Base-by-base conservation (phyloP, 768 basidiomycete genomes). In the Boletus patriciae region DNA sequence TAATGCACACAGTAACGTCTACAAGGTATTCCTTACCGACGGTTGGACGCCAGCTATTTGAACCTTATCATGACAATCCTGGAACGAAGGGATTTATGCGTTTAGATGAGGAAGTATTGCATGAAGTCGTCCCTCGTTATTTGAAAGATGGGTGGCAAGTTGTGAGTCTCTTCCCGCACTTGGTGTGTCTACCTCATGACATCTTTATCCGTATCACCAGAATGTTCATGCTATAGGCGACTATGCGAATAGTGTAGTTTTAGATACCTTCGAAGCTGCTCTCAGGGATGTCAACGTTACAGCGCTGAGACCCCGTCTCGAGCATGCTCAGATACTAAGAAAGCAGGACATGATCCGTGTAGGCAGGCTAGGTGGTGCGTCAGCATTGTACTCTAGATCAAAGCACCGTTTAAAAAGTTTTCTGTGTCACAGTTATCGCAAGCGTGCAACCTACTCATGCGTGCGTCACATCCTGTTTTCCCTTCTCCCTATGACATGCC, bases 381-480 rank as follows among this genome's bases (percentile, higher is more conserved):
- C 27, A 5, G n/a, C 47, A 25, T 46, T 49, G 8, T 41, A 41
- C 23, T 38, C 41, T 36, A 23, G 43, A 54, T 34, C 42, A 38
- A 18, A 16, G 38, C 46, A 19, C 11, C 10, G 45, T 44, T 6
- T n/a, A 40, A 23, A 18, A 31, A 18, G 18, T 1, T 23, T 43
- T 41, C 10, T 45, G 13, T 7, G 16, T 56, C 53, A 15, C 62
- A 94, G 91, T 95, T 37, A 94, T 96, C 64, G 92, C 88, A 18
- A 94, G 90, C 65, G 79, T 94, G 12, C 94, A 96, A 69, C 93
- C 94, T 15, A 93, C 90, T 5, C 93, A 95, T 75, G 91, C 82
- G 83, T 92, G 66, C 66, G 88, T 40, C 31, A 43, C 37, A 8
- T 25, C 11, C 13, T 27, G 2, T 36, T 18, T 46, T 57, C 41